Conservation (phyloP, 2,329 filamentous ascomycete genomes). For the Talaromyces rugulosus region DNA sequence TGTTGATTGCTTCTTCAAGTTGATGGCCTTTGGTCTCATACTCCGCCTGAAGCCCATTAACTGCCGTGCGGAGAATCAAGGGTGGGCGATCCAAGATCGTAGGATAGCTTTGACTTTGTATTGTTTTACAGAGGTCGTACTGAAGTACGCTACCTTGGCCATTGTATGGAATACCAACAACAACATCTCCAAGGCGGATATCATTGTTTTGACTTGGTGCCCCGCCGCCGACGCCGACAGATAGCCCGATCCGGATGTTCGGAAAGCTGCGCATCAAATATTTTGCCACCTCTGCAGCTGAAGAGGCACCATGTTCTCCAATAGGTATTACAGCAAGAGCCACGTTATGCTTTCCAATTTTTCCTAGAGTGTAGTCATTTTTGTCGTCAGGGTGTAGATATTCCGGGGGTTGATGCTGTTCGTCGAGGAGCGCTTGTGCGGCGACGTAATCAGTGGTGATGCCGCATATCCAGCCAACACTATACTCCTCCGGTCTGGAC, state of each 20-base stretch:
- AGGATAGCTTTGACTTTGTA: too few relatives aligned
- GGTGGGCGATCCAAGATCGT: too few relatives aligned
- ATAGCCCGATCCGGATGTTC: constrained; percentile 32
- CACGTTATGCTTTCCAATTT: constrained; percentile 24
- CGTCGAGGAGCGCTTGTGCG: constrained; percentile 19
- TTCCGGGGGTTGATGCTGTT: constrained; percentile 6
- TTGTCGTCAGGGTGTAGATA: constrained; percentile 14
- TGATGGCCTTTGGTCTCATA: constrained; percentile 16
- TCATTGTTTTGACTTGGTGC: constrained; percentile 20
- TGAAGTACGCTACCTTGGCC: too few relatives aligned
- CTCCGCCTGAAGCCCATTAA: constrained; percentile 11
- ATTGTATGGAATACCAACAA: too few relatives aligned
- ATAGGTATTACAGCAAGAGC: constrained; percentile 26
- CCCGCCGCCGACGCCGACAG: constrained; percentile 44
- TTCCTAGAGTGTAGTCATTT: constrained; percentile 27
- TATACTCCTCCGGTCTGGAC: constrained; percentile 26
- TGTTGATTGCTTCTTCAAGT: constrained; percentile 39
- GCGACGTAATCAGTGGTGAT: constrained; percentile 34
- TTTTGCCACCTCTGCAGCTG: constrained; percentile 29
- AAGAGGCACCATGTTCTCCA: constrained; percentile 23
- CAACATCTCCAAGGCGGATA: too few relatives aligned
- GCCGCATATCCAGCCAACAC: constrained; percentile 45
- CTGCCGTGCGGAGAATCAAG: constrained; percentile 8
- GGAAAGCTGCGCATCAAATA: constrained; percentile 28
- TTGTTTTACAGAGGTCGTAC: too few relatives aligned